phyloP scores from a whole-genome alignment of 2,329 filamentous ascomycete species.

The Apiospora sp. region DNA sequence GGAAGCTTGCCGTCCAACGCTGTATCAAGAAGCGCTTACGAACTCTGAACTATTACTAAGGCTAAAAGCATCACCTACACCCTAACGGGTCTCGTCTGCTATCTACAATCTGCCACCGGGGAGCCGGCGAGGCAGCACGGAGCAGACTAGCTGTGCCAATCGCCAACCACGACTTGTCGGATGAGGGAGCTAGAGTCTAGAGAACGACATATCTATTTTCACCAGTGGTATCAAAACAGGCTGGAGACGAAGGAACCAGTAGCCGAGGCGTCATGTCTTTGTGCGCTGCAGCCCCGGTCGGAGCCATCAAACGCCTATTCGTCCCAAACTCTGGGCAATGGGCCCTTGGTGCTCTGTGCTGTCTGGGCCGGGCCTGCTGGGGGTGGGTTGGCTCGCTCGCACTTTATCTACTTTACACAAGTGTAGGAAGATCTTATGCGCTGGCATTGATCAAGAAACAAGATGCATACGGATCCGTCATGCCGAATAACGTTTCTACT shows the following conservation, averaged over 20 bases:
- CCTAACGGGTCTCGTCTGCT: background rate
- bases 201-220: background rate
- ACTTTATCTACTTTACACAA: conserved; percentile 18
- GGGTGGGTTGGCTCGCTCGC: background rate
- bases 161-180: background rate
- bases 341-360: conserved; percentile 18
- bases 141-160: background rate
- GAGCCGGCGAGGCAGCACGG: background rate
- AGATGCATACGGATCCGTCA: conserved; percentile 17
- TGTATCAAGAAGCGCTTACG: conserved; percentile 3
- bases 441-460: conserved; percentile 20
- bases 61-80: conserved; percentile 6
- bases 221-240: conserved; percentile 9
- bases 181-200: no score
- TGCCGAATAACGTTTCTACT: conserved; percentile 9
- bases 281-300: conserved; percentile 8
- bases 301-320: conserved; percentile 21
- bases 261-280: conserved; percentile 8
- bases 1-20: conserved; percentile 14
- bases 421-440: conserved; percentile 18
- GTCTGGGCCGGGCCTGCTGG: conserved; percentile 4
- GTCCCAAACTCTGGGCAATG: conserved; percentile 3
- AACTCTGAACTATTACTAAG: conserved; percentile 10
- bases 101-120: conserved; percentile 5
- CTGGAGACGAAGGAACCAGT: background rate